phyloP scores from a whole-genome alignment of 768 basidiomycete species.

The Hebeloma cylindrosporum region DNA sequence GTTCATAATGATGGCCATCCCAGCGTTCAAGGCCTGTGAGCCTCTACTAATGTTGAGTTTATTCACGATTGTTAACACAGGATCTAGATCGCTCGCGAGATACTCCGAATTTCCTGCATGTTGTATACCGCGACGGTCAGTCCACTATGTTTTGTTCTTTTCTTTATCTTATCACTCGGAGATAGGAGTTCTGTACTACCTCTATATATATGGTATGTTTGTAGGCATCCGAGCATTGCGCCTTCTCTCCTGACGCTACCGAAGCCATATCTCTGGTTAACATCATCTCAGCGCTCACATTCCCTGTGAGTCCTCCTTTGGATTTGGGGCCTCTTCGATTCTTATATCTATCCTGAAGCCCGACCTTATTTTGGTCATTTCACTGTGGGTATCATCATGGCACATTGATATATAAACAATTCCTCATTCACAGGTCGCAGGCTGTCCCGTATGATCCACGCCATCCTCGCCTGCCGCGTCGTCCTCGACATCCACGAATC shows the following conservation, averaged over 20 bases:
- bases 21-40: constrained; percentile 13
- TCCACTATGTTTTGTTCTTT: neutral
- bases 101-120: constrained; percentile 5
- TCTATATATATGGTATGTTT: constrained; percentile 9
- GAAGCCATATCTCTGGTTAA: constrained; percentile 5
- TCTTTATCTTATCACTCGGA: neutral
- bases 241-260: too few species aligned
- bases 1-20: constrained; percentile 15
- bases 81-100: constrained; percentile 7
- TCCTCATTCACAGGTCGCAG: neutral
- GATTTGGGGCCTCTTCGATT: neutral
- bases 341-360: neutral
- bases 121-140: constrained; percentile 12
- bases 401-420: neutral
- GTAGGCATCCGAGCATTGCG: too few species aligned
- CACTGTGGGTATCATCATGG: neutral
- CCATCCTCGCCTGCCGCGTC: constrained; percentile 7
- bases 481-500: constrained; percentile 9
- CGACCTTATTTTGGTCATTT: constrained; percentile 2
- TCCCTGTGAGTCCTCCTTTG: constrained; percentile 2
- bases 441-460: constrained; percentile 3
- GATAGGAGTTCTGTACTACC: constrained; percentile 8
- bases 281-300: constrained; percentile 1
- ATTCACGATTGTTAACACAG: neutral
- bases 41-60: neutral